Conservation (phyloP, 805 yeast genomes). For the Wickerhamiella kazuoi region DNA sequence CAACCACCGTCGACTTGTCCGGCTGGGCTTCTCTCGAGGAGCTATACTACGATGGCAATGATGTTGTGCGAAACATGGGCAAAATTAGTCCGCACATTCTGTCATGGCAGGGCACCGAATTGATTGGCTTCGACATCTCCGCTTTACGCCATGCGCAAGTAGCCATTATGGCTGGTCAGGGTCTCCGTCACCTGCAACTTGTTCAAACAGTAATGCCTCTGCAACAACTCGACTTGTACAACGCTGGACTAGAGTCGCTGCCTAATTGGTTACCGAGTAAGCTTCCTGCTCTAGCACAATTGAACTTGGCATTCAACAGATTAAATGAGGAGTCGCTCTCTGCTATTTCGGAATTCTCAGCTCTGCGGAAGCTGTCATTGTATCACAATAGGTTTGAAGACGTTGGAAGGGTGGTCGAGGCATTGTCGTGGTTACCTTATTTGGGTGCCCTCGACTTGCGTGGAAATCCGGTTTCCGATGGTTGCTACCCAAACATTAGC, state of each 20-base stretch:
- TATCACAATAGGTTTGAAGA: slow-evolving; percentile 9
- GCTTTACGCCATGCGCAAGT: slow-evolving; percentile 7
- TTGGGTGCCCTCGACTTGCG: slow-evolving; percentile 13
- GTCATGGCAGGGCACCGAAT: slow-evolving; percentile 10
- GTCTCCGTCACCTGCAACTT: not conserved
- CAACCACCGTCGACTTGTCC: slow-evolving; percentile 9
- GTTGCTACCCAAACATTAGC: slow-evolving; percentile 2
- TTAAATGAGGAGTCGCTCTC: slow-evolving; percentile 7
- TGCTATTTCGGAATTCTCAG: slow-evolving; percentile 5
- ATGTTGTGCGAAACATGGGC: slow-evolving; percentile 5
- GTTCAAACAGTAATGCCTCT: slow-evolving; percentile 6
- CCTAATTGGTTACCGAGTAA: slow-evolving; percentile 8
- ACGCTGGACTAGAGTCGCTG: slow-evolving; percentile 7
- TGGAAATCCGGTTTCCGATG: slow-evolving; percentile 3
- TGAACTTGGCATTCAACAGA: slow-evolving; percentile 13
- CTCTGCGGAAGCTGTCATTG: slow-evolving; percentile 11
- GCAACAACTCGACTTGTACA: slow-evolving; percentile 13
- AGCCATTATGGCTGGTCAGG: slow-evolving; percentile 7
- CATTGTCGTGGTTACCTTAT: slow-evolving; percentile 2
- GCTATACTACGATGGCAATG: slow-evolving; percentile 13
- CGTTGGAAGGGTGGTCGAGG: slow-evolving; percentile 1
- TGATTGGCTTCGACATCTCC: slow-evolving; percentile 3
- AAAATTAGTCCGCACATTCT: slow-evolving; percentile 7
- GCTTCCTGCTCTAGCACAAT: slow-evolving; percentile 11
- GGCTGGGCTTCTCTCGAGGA: slow-evolving; percentile 11